Base-by-base conservation (phyloP, 164 flowering plant genomes). In the Platanus orientalis region DNA sequence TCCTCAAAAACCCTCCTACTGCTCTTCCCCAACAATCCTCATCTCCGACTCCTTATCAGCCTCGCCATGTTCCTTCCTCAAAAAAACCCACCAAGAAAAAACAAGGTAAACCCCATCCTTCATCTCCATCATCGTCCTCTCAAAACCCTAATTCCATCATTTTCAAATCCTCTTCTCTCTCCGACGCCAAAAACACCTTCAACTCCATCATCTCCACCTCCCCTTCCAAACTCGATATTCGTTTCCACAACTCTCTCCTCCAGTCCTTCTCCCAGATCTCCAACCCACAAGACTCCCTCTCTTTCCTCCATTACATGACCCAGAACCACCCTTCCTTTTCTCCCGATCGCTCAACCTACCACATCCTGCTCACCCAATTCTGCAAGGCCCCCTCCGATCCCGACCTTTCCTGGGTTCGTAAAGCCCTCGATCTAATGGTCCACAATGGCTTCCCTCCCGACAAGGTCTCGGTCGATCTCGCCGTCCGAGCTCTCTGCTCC, bases 261-360 rank as follows among this genome's bases (percentile, higher is more conserved):
- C 80, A 79, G n/a, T 85, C 94, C 36, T 88, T 68, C 63, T 57
- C 87, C 28, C 64, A 83, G 0, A 44, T 83, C 51, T 63, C 88
- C 48, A 68, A 79, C 54, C 47, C 80, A 34, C 26, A 68, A 1
- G 85, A 90, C 63, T 77, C 92, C 32, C 57, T 83, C 23, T 61
- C 80, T 53, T 68, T 92, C 53, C 80, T 92, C 60, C 69, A 62
- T 36, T 78, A 92, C 77, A 84, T 90, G 83, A 55, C 40, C 64
- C 72, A 67, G 7, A 52, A 65, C 29, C 68, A 65, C 53, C 88
- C 93, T 21, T 30, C 81, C 7, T 84, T 94, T 65, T 48, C 80
- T 24, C 96, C 98, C 2, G 82, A 83, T 60, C 80, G 73, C 10
- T 77, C 84, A 39, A 85, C 97, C 26, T 88, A 69, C 76, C 84